Evolutionary conservation across 2,329 filamentous ascomycete species (phyloP).

Genomic region (Fusarium mangiferae): DNA sequence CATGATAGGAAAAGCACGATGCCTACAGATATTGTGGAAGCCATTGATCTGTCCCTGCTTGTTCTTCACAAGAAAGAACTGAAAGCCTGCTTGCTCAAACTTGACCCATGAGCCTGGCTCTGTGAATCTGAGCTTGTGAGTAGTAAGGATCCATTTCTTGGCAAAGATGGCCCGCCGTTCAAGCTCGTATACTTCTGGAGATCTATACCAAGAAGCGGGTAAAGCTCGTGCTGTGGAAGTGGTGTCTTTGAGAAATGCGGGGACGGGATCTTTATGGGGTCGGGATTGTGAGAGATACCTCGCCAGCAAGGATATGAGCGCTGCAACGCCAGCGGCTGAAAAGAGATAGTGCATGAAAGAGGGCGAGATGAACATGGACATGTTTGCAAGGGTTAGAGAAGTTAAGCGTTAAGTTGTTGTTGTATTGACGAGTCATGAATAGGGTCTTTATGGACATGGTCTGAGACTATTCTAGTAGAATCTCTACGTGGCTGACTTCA

Average conservation of each 20-base stretch:
- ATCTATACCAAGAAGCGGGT: conserved; percentile 61
- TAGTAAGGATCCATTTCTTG: conserved; percentile 65
- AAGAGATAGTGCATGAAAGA: conserved; percentile 18
- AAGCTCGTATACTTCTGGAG: conserved; percentile 62
- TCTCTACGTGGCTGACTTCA: neutral
- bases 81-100: conserved; percentile 63
- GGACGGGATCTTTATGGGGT: neutral
- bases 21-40: conserved; percentile 70
- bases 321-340: conserved; percentile 34
- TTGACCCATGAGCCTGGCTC: conserved; percentile 65
- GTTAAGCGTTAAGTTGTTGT: neutral
- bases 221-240: conserved; percentile 48
- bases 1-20: conserved; percentile 67
- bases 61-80: conserved; percentile 62
- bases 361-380: neutral
- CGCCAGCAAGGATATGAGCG: conserved; percentile 47
- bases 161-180: conserved; percentile 67
- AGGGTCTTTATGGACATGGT: neutral
- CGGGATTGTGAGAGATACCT: conserved; percentile 15
- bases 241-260: neutral
- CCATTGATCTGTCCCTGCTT: conserved; percentile 62
- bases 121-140: conserved; percentile 59
- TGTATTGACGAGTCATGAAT: neutral
- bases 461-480: neutral
- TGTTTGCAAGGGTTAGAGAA: neutral